phyloP scores from a whole-genome alignment of 495 filamentous ascomycete genomes.

The Penicillium steckii region DNA sequence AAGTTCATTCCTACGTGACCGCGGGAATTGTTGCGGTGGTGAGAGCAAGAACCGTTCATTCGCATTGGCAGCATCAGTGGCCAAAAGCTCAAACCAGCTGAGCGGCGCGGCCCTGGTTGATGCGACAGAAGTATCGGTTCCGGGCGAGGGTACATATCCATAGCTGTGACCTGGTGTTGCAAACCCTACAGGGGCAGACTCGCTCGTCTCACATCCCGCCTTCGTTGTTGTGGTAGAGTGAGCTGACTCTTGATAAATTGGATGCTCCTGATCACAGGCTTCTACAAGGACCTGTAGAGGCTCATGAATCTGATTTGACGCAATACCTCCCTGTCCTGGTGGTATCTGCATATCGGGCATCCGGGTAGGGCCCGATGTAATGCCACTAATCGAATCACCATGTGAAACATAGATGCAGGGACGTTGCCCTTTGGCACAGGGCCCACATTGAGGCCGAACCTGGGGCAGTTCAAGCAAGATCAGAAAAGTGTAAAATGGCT shows the following conservation, averaged over 20 bases:
- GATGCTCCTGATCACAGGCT: slow-evolving; percentile 26
- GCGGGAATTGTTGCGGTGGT: slow-evolving; percentile 13
- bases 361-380: neutral
- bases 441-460: slow-evolving; percentile 30
- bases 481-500: neutral
- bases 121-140: slow-evolving; percentile 21
- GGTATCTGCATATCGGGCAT: neutral
- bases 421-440: slow-evolving; percentile 31
- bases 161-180: slow-evolving; percentile 2
- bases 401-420: slow-evolving; percentile 22
- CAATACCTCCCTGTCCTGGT: neutral
- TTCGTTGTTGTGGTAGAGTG: neutral
- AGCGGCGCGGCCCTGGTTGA: slow-evolving; percentile 22
- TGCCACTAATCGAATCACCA: neutral
- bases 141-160: slow-evolving; percentile 20
- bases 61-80: slow-evolving; percentile 29
- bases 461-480: slow-evolving; percentile 1
- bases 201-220: neutral
- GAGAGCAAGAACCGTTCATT: slow-evolving; percentile 26
- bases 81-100: slow-evolving; percentile 33
- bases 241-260: neutral
- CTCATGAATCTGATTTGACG: slow-evolving; percentile 7
- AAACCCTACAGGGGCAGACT: neutral
- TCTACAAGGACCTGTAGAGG: slow-evolving; percentile 25
- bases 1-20: neutral